Evolutionary conservation across 306 rosid genomes (phyloP).

Genomic region (Quercus berberidifolia): DNA sequence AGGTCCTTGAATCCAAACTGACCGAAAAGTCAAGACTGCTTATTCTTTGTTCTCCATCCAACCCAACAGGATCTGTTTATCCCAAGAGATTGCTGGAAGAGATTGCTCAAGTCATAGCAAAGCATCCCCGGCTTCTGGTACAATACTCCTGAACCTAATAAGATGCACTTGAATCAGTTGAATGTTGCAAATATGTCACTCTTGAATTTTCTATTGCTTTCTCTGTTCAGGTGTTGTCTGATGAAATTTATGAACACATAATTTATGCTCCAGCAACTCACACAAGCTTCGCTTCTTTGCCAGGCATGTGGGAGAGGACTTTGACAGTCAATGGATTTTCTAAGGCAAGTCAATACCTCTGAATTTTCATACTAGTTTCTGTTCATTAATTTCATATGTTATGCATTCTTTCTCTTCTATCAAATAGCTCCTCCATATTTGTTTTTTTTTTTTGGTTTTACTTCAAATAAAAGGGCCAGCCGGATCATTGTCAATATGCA

Average conservation of each 20-base stretch:
- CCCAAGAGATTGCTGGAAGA: constrained; percentile 81
- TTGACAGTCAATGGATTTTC: constrained; percentile 94
- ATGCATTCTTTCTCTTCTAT: constrained; percentile 2
- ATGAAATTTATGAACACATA: constrained; percentile 95
- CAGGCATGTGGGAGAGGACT: constrained; percentile 96
- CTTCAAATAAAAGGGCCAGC: too few species aligned
- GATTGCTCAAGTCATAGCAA: constrained; percentile 82
- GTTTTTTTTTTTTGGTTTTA: background rate
- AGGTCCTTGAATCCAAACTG: constrained; percentile 66
- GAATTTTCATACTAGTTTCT: background rate
- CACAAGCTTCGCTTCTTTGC: constrained; percentile 93
- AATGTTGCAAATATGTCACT: constrained; percentile 6
- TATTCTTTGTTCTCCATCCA: constrained; percentile 92
- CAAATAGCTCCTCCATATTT: constrained; percentile 1
- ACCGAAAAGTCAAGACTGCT: constrained; percentile 76
- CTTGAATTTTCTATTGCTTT: constrained; percentile 14
- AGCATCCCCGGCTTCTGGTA: constrained; percentile 98
- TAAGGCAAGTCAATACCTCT: constrained; percentile 45
- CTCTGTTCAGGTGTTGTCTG: constrained; percentile 66
- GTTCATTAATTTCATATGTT: background rate
- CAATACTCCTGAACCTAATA: constrained; percentile 12
- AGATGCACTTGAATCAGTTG: constrained; percentile 8
- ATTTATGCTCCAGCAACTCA: constrained; percentile 92
- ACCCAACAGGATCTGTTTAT: constrained; percentile 96
- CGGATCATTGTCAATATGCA: background rate